Evolutionary conservation across 371 early-diverging fungal species (phyloP).

Genomic region (Fennellomyces sp.): DNA sequence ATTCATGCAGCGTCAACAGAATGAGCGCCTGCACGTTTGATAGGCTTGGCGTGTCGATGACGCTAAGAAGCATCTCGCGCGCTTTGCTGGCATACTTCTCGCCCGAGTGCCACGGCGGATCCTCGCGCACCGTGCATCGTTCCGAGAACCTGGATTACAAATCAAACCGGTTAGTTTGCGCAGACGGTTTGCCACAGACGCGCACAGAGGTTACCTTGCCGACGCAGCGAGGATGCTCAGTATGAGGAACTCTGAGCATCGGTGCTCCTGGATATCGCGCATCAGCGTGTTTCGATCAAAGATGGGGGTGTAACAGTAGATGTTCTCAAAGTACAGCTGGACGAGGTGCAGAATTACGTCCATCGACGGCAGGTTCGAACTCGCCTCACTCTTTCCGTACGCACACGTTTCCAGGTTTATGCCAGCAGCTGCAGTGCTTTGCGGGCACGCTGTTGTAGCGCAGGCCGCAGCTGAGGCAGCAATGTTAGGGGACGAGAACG

Average conservation of each 20-base stretch:
- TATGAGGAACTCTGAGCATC: conserved; percentile 38
- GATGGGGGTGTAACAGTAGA: conserved; percentile 51
- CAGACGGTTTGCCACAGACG: too few species aligned
- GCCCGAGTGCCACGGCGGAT: conserved; percentile 51
- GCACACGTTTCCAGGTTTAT: background rate
- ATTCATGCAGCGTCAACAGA: conserved; percentile 62
- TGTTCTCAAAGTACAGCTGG: conserved; percentile 53
- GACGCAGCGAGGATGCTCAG: conserved; percentile 36
- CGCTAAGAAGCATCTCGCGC: conserved; percentile 22
- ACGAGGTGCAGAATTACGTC: conserved; percentile 57
- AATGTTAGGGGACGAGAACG: background rate
- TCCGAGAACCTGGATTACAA: conserved; percentile 37
- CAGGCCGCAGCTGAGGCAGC: conserved; percentile 1
- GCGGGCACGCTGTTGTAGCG: background rate
- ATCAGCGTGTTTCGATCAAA: conserved; percentile 42
- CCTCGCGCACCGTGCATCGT: conserved; percentile 35
- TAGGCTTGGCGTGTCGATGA: conserved; percentile 54
- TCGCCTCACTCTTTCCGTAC: background rate
- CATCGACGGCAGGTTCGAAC: conserved; percentile 25
- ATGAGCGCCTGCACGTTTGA: conserved; percentile 54
- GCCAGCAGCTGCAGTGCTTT: background rate
- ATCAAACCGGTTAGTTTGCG: too few species aligned
- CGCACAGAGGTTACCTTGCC: conserved; percentile 53
- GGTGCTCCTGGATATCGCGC: conserved; percentile 27
- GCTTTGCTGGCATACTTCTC: conserved; percentile 51